Evolutionary conservation across 345 rosid genomes (phyloP), one percentile per base, ranked within the genome.

Genomic region (Gossypium rotundifolium): DNA sequence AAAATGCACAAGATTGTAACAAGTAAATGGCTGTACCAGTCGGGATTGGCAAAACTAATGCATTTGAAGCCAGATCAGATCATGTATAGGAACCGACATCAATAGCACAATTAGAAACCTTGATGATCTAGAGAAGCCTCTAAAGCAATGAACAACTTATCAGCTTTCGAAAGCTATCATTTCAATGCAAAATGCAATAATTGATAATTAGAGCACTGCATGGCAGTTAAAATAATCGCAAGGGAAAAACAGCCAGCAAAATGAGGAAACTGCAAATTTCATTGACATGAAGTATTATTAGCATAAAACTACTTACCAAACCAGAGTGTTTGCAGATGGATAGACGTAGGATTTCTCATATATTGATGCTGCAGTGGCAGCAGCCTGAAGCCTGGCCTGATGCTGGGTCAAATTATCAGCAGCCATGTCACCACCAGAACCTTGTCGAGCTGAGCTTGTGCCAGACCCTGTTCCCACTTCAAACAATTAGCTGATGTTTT

Each of bases 301-400:
- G 72, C 14, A 46, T 44, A 65, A 18, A 70, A 81, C 42, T 9
- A 77, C 88, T 64, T 83, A 90, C 97, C 97, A 87, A 18, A 67
- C 89, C 68, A 79, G 63, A 18, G 87, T 79, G 82, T 79, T 90
- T 75, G 91, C 83, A 53, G 91, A 86, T 75, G 98, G 97, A 85
- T 94, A 92, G 67, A 88, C 91, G 79, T 84, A 75, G 49, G 97
- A 92, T 80, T 82, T 94, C 77, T 87, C 97, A 77, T 92, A 92
- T 76, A 90, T 62, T 27, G 98, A 77, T 12, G 97, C 96, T 13
- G 98, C 96, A 17, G 90, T 81, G 0, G 88, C 90, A 54, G 96
- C 95, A 75, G 96, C 98, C 86, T 78, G 96, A 46, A 90, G 78
- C 81, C 97, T 89, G 76, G 85, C 90, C 80, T 92, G 88, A 81